These are phyloP conservation scores for Delphinella strobiligena DNA, from an alignment of 2,329 filamentous ascomycete genomes.

Conservation along the genomic window DNA sequence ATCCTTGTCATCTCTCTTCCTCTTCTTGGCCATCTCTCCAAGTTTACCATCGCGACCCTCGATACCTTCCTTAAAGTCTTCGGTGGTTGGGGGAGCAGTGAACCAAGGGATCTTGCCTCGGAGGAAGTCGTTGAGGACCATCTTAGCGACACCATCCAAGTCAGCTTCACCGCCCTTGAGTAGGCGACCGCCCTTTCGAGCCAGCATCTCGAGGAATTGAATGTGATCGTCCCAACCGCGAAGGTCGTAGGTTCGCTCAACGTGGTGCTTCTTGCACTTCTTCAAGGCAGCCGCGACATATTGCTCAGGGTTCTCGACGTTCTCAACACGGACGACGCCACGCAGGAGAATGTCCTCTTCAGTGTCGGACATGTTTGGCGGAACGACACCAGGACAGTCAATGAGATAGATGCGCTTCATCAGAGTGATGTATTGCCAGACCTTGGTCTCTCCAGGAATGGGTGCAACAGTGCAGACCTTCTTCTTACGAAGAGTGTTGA, in stretches of 20 bases:
- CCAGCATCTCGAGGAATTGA: conserved; percentile 77
- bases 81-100: conserved; percentile 57
- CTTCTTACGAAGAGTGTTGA: conserved; percentile 91
- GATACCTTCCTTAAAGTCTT: conserved; percentile 36
- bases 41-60: conserved; percentile 65
- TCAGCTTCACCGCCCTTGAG: conserved; percentile 91
- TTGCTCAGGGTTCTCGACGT: conserved; percentile 90
- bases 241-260: conserved; percentile 87
- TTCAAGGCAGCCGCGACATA: conserved; percentile 77
- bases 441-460: conserved; percentile 92
- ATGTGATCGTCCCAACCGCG: conserved; percentile 65
- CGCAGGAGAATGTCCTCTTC: conserved; percentile 80
- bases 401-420: conserved; percentile 95
- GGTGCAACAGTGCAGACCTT: conserved; percentile 88
- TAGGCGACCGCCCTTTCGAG: conserved; percentile 74
- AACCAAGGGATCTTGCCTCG: conserved; percentile 96
- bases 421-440: conserved; percentile 94
- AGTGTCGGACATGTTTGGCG: conserved; percentile 71
- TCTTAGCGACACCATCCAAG: conserved; percentile 87
- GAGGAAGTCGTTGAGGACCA: conserved; percentile 93
- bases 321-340: conserved; percentile 87
- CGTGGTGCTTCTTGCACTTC: conserved; percentile 72
- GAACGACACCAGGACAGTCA: conserved; percentile 92
- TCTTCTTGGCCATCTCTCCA: conserved; percentile 71
- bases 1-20: conserved; percentile 45